Evolutionary conservation across 345 rosid genomes (phyloP), one percentile per base, ranked within the genome.

Genomic region (Ceriops decandra): DNA sequence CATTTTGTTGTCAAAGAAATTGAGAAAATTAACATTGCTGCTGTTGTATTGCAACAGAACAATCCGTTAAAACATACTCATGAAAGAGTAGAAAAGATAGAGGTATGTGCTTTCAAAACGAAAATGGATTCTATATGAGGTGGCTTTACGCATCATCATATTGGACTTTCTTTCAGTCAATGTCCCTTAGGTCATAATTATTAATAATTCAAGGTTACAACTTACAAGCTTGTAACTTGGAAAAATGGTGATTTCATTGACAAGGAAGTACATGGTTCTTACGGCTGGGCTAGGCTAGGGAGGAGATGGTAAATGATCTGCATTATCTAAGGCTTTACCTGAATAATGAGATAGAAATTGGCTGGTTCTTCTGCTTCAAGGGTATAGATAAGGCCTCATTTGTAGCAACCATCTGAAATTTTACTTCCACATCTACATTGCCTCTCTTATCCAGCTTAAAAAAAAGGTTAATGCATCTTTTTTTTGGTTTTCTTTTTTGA

Each of bases 401-500:
- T 32, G 57, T 35, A 47, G 33, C 21, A 57, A 47, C n/a, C 47
- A 20, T n/a, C 26, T 13, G 16, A 42, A 30, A 16, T 57, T 64
- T 63, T 22, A 71, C 54, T 63, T 60, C 31, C 57, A 58, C 38
- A 7, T 42, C 28, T 53, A 42, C 63, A 5, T 52, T 27, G 76
- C 67, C 36, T 61, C 53, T 26, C 36, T 46, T 67, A 53, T 35
- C 9, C 19, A 47, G 74, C 46, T 10, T 38, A 74, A 64, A 60
- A 33, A 27, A 33, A 3, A 31, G 21, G 21, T n/a, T 5, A 26
- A 42, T 60, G 7, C 26, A 52, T 5, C 0, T 4, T 31, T 31
- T 31, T 31, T 31, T 31, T 31, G 4, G 4, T 31, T 31, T 28
- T 28, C 3, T 28, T 28, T 28, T 28, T 28, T 1, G 30, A 24